Percentiles rank a stretch among this genome's conserved stretches.
phyloP scores from a whole-genome alignment of 192 early-diverging fungal species.

The Entomortierella chlamydospora region DNA sequence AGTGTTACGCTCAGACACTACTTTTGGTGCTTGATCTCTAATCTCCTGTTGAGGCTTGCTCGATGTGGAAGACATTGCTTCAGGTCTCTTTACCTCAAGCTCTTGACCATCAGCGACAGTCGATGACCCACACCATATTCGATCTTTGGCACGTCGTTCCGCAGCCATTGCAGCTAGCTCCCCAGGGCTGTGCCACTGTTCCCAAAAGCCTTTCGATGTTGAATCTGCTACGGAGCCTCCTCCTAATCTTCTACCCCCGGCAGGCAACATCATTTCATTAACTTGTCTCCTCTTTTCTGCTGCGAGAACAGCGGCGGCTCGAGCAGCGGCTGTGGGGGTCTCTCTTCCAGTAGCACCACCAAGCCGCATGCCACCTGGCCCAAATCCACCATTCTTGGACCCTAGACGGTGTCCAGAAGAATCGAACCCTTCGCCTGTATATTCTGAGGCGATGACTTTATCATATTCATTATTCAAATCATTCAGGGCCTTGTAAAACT shows the following conservation, averaged over 20 bases:
- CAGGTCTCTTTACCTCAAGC: background rate
- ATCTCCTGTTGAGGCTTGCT: background rate
- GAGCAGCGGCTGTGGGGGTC: slow-evolving; percentile 13
- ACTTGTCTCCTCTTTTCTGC: slow-evolving; percentile 65
- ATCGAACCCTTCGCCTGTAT: slow-evolving; percentile 69
- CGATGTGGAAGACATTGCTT: background rate
- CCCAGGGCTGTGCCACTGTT: slow-evolving; percentile 58
- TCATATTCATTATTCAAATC: slow-evolving; percentile 73
- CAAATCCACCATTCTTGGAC: slow-evolving; percentile 12
- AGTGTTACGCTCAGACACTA: too few species aligned
- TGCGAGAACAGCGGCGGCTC: slow-evolving; percentile 61
- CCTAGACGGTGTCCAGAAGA: slow-evolving; percentile 63
- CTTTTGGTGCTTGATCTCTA: too few species aligned
- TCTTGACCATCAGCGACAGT: background rate
- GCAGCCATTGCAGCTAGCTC: slow-evolving; percentile 77
- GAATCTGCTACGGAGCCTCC: background rate
- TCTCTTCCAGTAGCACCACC: background rate
- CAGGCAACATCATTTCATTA: slow-evolving; percentile 66
- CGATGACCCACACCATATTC: slow-evolving; percentile 74
- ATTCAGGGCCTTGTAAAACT: slow-evolving; percentile 73
- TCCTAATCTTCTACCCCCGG: slow-evolving; percentile 65
- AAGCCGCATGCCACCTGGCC: background rate
- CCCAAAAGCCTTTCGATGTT: slow-evolving; percentile 30
- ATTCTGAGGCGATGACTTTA: slow-evolving; percentile 55
- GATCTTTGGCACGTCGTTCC: slow-evolving; percentile 71